phyloP scores from a whole-genome alignment of 2,329 filamentous ascomycete genomes.

The Plenodomus tracheiphilus region DNA sequence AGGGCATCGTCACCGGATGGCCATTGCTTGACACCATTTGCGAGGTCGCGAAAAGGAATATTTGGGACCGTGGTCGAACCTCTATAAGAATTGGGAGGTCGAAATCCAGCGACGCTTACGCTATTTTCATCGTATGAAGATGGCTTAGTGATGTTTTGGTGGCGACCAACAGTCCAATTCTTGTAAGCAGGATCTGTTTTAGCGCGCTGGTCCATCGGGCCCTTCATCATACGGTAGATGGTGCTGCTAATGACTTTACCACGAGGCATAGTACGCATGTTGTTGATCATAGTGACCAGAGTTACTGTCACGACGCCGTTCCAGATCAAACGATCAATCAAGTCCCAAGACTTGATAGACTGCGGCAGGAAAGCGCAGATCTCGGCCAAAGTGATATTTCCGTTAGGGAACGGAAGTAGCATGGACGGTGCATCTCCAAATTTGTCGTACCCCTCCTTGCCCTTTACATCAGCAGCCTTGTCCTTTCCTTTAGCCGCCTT shows the following conservation, averaged over 20 bases:
- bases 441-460: conserved; percentile 12
- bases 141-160: conserved; percentile 10
- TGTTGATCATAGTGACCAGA: conserved; percentile 20
- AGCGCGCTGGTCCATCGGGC: conserved; percentile 14
- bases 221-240: conserved; percentile 22
- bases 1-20: conserved; percentile 21
- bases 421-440: conserved; percentile 18
- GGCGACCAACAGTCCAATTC: conserved; percentile 17
- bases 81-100: not conserved
- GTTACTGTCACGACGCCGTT: conserved; percentile 20
- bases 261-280: conserved; percentile 14
- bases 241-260: conserved; percentile 14
- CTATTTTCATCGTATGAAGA: conserved; percentile 11
- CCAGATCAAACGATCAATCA: conserved; percentile 25
- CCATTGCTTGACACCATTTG: conserved; percentile 13
- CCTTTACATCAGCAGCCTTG: too few species aligned
- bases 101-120: conserved; percentile 22
- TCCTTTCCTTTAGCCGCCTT: conserved; percentile 1
- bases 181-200: conserved; percentile 10
- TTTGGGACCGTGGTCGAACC: not conserved
- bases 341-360: conserved; percentile 23
- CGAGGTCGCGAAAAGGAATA: conserved; percentile 22
- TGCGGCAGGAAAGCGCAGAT: conserved; percentile 28
- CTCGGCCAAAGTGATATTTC: conserved; percentile 32
- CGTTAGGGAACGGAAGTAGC: conserved; percentile 19